A percentile compares a stretch with the other conserved stretches of the same genome.
Evolutionary conservation across 2,329 filamentous ascomycete species (phyloP).

Genomic region (Xylariaceae sp.): DNA sequence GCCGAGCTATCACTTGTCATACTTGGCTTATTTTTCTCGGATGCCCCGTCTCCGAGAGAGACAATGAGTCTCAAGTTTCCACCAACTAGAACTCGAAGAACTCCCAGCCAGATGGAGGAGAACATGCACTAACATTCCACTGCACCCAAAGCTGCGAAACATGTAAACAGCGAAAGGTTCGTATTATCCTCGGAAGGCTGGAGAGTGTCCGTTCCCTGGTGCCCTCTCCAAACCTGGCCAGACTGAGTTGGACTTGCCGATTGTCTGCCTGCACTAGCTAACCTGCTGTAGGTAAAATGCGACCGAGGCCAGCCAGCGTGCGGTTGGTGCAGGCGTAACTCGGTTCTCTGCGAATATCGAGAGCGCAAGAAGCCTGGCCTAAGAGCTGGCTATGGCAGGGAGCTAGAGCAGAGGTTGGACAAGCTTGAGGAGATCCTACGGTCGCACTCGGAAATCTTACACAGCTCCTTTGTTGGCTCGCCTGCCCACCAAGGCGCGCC

Average conservation of each 20-base stretch:
- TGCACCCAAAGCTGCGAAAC: conserved; percentile 68
- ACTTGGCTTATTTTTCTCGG: conserved; percentile 24
- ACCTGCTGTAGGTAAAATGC: conserved; percentile 65
- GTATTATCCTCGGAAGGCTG: conserved; percentile 22
- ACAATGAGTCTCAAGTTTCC: conserved; percentile 5
- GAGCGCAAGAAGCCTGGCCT: conserved; percentile 71
- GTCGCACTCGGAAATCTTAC: conserved; percentile 70
- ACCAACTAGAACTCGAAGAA: conserved; percentile 7
- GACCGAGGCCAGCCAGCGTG: conserved; percentile 77
- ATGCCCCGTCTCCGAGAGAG: conserved; percentile 28
- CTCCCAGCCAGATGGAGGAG: conserved; percentile 2
- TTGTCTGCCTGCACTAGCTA: conserved; percentile 8
- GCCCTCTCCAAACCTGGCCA: no score
- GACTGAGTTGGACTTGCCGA: neutral
- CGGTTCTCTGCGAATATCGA: conserved; percentile 69
- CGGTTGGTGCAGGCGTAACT: conserved; percentile 70
- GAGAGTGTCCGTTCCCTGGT: neutral
- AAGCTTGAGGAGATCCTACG: conserved; percentile 70
- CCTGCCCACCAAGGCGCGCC: conserved; percentile 44
- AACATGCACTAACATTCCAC: conserved; percentile 44
- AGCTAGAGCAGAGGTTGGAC: conserved; percentile 75
- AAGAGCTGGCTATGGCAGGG: conserved; percentile 72
- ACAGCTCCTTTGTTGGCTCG: conserved; percentile 56
- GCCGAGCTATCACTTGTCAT: no score
- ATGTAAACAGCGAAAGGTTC: conserved; percentile 81